A percentile compares a stretch with the other conserved stretches of the same genome.
phyloP scores from a whole-genome alignment of 345 rosid genomes.

The Eucalyptus marginata region DNA sequence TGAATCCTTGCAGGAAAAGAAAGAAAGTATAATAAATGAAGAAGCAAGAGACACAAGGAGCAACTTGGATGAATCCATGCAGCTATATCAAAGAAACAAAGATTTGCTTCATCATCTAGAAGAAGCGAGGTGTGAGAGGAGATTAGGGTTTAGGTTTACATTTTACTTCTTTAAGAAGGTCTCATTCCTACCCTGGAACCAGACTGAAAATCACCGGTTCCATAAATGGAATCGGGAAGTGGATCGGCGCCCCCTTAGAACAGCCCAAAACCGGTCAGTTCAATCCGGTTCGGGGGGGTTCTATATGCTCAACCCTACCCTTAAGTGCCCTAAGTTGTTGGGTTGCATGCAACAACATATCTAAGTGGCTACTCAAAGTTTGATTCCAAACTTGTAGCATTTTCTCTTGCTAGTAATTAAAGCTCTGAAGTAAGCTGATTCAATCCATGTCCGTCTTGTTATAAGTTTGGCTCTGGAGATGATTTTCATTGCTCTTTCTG shows the following conservation, averaged over 20 bases:
- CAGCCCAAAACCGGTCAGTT: neutral
- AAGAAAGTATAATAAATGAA: too few species aligned
- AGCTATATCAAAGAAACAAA: neutral
- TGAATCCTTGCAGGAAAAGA: neutral
- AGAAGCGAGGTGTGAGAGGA: neutral
- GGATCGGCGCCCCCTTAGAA: neutral
- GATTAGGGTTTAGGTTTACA: neutral
- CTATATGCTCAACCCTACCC: neutral
- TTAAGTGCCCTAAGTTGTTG: neutral
- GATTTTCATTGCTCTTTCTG: neutral
- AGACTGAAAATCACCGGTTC: neutral
- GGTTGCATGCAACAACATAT: neutral
- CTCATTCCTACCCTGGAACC: neutral
- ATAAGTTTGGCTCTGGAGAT: neutral
- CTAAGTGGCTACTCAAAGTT: neutral
- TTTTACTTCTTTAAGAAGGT: neutral
- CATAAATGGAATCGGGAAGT: neutral
- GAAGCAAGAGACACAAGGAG: neutral
- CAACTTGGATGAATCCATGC: neutral
- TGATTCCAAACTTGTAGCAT: neutral
- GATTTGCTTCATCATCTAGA: neutral
- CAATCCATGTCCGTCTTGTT: neutral
- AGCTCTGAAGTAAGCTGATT: neutral
- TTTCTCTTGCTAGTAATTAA: neutral
- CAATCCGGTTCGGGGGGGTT: neutral